These are phyloP conservation scores for Sonneratia caseolaris DNA, from an alignment of 345 rosid genomes.

Conservation along the genomic window DNA sequence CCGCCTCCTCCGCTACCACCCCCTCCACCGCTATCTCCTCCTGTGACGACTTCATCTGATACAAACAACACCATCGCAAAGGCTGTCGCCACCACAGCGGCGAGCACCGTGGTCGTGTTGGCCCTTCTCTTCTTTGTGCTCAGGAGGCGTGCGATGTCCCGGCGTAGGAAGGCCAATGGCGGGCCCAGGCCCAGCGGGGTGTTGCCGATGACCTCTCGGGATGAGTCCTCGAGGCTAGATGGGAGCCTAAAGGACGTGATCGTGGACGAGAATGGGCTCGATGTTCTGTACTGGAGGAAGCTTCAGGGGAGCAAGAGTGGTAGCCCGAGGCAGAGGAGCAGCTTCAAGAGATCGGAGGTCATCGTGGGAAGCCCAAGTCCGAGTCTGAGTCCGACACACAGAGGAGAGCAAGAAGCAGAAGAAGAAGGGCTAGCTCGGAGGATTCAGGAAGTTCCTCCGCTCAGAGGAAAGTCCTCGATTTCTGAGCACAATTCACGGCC, in stretches of 20 bases:
- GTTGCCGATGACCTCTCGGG: conserved; percentile 9
- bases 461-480: conserved; percentile 48
- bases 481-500: conserved; percentile 21
- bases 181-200: conserved; percentile 7
- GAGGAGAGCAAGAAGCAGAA: conserved; percentile 5
- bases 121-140: conserved; percentile 39
- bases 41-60: conserved; percentile 2
- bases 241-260: conserved; percentile 51
- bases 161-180: conserved; percentile 28
- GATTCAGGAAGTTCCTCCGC: conserved; percentile 50
- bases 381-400: conserved; percentile 12
- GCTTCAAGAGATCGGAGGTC: conserved; percentile 16
- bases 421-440: conserved; percentile 13
- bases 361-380: conserved; percentile 10
- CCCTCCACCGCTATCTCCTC: conserved; percentile 11
- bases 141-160: conserved; percentile 19
- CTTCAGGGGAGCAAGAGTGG: conserved; percentile 27
- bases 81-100: conserved; percentile 64
- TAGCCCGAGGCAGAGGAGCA: conserved; percentile 10
- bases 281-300: conserved; percentile 74
- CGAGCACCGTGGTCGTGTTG: conserved; percentile 40
- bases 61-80: conserved; percentile 21
- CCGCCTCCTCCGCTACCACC: conserved; percentile 3
- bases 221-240: conserved; percentile 27
- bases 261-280: conserved; percentile 70